phyloP scores from a whole-genome alignment of 148 eudicot species.

The Chenopodium formosanum region DNA sequence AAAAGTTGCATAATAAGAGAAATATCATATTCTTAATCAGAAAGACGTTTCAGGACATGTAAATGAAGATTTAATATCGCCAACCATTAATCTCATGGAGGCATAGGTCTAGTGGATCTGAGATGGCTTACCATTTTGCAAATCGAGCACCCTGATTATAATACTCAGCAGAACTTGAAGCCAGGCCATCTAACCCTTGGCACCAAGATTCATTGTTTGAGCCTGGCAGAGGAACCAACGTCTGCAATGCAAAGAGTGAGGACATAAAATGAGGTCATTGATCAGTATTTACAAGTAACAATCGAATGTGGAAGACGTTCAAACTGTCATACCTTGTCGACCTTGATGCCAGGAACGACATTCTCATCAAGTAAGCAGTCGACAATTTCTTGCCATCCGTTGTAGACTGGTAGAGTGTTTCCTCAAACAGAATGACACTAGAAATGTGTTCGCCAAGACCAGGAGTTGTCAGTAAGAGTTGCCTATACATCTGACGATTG shows the following conservation, averaged over 20 bases:
- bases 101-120: neutral
- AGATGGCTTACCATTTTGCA: slow-evolving; percentile 74
- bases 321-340: slow-evolving; percentile 61
- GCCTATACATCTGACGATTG: no score
- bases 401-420: slow-evolving; percentile 15
- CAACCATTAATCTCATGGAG: neutral
- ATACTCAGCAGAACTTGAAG: slow-evolving; percentile 89
- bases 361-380: slow-evolving; percentile 68
- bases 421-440: no score
- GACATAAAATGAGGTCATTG: neutral
- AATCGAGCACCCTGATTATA: slow-evolving; percentile 95
- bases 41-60: neutral
- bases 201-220: slow-evolving; percentile 98
- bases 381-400: slow-evolving; percentile 80
- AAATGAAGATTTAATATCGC: neutral
- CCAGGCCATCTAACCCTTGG: slow-evolving; percentile 89
- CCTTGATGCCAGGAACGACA: slow-evolving; percentile 92
- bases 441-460: no score
- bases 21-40: no score
- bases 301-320: neutral
- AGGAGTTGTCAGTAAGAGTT: no score
- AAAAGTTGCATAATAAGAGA: no score
- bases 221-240: slow-evolving; percentile 82
- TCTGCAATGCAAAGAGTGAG: slow-evolving; percentile 41
- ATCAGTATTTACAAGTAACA: no score